Evolutionary conservation across 345 rosid species (phyloP), one percentile per base, ranked within the genome.

Genomic region (Kandelia obovata): DNA sequence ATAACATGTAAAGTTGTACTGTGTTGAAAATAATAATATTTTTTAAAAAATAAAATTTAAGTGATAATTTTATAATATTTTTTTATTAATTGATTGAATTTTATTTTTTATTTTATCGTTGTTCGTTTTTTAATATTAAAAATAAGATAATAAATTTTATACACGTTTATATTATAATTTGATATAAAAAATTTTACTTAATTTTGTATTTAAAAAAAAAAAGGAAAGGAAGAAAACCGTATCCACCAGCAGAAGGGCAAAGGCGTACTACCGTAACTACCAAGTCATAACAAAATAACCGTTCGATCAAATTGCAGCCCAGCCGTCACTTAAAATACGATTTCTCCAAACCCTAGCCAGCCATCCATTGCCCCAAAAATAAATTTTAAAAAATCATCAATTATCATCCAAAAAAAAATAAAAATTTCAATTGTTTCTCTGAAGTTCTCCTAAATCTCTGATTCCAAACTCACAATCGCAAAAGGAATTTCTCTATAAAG

Each of bases 251-350:
- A 11, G 11, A 37, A 20, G 43, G 37, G 2, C 35, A 5, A 32
- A 32, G 35, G 35, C 6, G 0, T 7, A 5, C 35, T 23, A 35
- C 2, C 28, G 16, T 65, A 27, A 32, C 61, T 31, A 19, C 47
- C 69, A 30, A 19, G 47, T 30, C 49, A 67, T 43, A 7, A 17
- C 53, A 56, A 23, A 21, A 9, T 56, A 35, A 37, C 62, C 70
- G 67, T 47, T 32, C 35, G 67, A 64, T 64, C 15, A 16, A 34
- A 32, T 23, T 55, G 26, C 56, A 67, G 52, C 62, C 19, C 43
- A 8, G 26, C 62, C 46, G 46, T 2, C 46, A 39, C 15, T 2
- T 34, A 21, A 53, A 66, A 34, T 66, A 1, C 59, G 21, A 23
- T 53, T 34, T 39, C 46, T 2, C 3, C 8, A 51, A 4, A 31